A percentile compares a stretch with the other conserved stretches of the same genome.
These are phyloP conservation scores for Macadamia tetraphylla DNA, from an alignment of 164 flowering plant species.

Conservation along the genomic window DNA sequence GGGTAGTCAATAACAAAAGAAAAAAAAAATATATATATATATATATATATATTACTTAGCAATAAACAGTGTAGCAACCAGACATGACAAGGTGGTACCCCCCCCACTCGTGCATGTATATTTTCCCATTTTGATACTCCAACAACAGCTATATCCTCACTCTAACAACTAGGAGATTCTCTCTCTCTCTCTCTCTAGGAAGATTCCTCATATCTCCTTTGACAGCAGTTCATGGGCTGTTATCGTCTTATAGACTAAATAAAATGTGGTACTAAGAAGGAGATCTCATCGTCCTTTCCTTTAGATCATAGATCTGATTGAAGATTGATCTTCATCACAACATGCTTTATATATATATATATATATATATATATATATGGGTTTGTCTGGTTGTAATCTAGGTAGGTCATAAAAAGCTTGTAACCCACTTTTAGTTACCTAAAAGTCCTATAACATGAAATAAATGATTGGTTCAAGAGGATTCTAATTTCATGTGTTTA, in stretches of 20 bases:
- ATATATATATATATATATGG: not conserved
- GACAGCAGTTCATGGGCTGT: not conserved
- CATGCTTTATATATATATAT: not conserved
- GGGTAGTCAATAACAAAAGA: no score
- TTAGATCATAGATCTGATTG: not conserved
- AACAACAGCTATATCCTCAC: not conserved
- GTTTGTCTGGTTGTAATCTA: not conserved
- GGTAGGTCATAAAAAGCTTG: not conserved
- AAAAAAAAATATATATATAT: no score
- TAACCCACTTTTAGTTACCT: no score
- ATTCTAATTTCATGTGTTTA: no score
- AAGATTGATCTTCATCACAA: not conserved
- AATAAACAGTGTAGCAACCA: not conserved
- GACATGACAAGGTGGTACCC: slow-evolving; percentile 1
- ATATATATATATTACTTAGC: not conserved
- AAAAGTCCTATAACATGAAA: no score
- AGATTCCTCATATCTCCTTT: not conserved
- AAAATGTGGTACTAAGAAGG: not conserved
- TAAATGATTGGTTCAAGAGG: no score
- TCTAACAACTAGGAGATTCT: not conserved
- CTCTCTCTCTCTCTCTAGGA: not conserved
- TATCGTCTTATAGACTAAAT: not conserved
- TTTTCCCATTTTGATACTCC: no score
- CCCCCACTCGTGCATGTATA: not conserved
- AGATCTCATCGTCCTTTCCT: slow-evolving; percentile 2